These are phyloP conservation scores for Venturia carpophila DNA, from an alignment of 2,329 filamentous ascomycete species.

Conservation along the genomic window DNA sequence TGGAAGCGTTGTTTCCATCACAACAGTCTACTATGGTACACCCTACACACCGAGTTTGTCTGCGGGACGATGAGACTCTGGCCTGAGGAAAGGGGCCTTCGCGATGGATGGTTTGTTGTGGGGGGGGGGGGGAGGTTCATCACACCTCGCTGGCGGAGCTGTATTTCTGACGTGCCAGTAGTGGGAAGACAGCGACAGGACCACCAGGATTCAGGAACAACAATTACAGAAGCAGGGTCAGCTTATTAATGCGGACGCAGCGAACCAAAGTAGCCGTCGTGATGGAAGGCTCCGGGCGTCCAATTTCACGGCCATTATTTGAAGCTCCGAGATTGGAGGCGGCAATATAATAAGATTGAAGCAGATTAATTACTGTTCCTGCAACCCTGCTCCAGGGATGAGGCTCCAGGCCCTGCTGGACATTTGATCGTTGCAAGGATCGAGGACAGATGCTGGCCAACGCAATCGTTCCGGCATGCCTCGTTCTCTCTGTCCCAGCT, in stretches of 20 bases:
- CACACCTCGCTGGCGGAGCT: background rate
- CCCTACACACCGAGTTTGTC: too few species aligned
- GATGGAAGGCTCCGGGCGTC: background rate
- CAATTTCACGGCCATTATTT: constrained; percentile 2
- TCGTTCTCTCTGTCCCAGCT: background rate
- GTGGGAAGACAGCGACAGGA: background rate
- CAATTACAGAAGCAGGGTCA: background rate
- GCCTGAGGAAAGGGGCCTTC: background rate
- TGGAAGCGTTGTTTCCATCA: background rate
- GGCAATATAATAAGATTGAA: constrained; percentile 14
- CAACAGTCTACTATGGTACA: background rate
- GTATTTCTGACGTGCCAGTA: background rate
- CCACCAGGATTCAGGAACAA: too few species aligned
- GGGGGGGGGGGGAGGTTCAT: background rate
- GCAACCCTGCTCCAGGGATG: background rate
- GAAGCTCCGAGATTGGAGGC: constrained; percentile 8
- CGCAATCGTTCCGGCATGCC: background rate
- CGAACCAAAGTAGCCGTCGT: background rate
- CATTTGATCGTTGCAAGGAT: constrained; percentile 10
- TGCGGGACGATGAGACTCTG: background rate
- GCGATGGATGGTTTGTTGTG: background rate
- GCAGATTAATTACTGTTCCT: constrained; percentile 8
- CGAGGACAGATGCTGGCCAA: background rate
- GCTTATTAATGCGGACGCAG: background rate
- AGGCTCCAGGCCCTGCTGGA: constrained; percentile 1